Percentiles rank a stretch among this genome's conserved stretches.
Conservation (phyloP, 495 filamentous ascomycete species). For the Daldinia childiae region DNA sequence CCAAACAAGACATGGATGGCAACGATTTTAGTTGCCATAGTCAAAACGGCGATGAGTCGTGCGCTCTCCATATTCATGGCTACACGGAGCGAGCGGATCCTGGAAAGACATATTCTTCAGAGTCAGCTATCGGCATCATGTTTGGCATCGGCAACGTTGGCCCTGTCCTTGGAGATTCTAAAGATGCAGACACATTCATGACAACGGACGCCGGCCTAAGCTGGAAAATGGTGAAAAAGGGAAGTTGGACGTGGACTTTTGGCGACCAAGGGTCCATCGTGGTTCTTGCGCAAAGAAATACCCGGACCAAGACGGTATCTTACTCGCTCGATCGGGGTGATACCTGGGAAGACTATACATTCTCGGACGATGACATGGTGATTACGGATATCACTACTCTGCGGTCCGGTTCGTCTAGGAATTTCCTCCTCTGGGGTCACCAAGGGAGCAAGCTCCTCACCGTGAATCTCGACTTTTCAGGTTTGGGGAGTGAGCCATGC, state of each 20-base stretch:
- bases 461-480: slow-evolving; percentile 87
- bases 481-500: slow-evolving; percentile 74
- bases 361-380: slow-evolving; percentile 72
- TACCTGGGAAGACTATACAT: slow-evolving; percentile 77
- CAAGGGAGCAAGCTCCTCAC: slow-evolving; percentile 66
- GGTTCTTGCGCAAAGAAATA: slow-evolving; percentile 72
- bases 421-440: slow-evolving; percentile 88
- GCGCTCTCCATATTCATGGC: slow-evolving; percentile 90
- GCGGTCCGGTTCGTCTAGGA: slow-evolving; percentile 85
- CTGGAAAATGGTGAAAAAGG: slow-evolving; percentile 87
- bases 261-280: slow-evolving; percentile 94
- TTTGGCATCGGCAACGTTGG: slow-evolving; percentile 93
- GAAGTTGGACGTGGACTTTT: slow-evolving; percentile 88
- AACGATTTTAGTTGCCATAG: slow-evolving; percentile 74
- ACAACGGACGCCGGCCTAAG: slow-evolving; percentile 86
- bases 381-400: slow-evolving; percentile 85
- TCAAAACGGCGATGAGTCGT: slow-evolving; percentile 64
- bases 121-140: slow-evolving; percentile 90
- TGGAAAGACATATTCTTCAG: slow-evolving; percentile 83
- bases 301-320: slow-evolving; percentile 71
- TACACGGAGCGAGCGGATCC: slow-evolving; percentile 88
- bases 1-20: slow-evolving; percentile 70
- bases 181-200: slow-evolving; percentile 84
- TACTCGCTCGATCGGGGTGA: slow-evolving; percentile 84
- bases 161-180: slow-evolving; percentile 64